A percentile compares a stretch with the other conserved stretches of the same genome.
These are phyloP conservation scores for Westerdykella aurantiaca DNA, from an alignment of 2,329 filamentous ascomycete genomes.

Conservation along the genomic window DNA sequence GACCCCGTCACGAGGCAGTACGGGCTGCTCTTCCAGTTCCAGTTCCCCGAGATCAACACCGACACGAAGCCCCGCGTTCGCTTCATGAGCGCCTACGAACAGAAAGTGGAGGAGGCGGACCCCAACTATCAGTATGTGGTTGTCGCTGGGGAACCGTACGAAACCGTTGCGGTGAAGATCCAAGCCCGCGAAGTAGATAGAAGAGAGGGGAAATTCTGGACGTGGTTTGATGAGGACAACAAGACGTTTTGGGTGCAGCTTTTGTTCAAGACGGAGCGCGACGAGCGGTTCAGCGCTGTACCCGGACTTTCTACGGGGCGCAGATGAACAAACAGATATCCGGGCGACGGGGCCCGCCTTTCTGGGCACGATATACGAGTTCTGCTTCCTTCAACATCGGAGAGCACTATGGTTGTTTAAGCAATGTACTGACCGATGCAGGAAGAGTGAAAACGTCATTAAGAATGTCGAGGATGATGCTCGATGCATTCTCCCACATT, in stretches of 20 bases:
- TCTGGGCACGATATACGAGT: too few species aligned
- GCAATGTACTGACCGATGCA: too few species aligned
- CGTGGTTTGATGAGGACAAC: conserved; percentile 89
- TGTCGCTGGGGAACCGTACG: conserved; percentile 93
- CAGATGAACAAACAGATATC: conserved; percentile 17
- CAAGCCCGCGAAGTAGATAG: conserved; percentile 90
- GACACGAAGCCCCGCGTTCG: conserved; percentile 76
- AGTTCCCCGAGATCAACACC: conserved; percentile 82
- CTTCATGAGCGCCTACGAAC: conserved; percentile 97
- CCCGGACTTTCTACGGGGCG: conserved; percentile 55
- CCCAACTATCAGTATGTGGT: conserved; percentile 92
- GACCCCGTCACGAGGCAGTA: conserved; percentile 85
- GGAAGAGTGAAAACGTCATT: too few species aligned
- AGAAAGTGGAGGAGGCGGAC: conserved; percentile 87
- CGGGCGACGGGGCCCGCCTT: too few species aligned
- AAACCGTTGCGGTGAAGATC: conserved; percentile 94
- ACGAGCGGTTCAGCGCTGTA: conserved; percentile 74
- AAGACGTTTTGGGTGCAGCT: conserved; percentile 98
- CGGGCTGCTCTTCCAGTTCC: conserved; percentile 89
- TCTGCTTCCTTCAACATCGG: too few species aligned
- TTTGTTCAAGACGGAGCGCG: conserved; percentile 96
- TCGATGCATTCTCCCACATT: too few species aligned
- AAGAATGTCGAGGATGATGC: too few species aligned
- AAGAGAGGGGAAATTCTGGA: conserved; percentile 81
- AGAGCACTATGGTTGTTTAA: too few species aligned